These are phyloP conservation scores for Solanum stenotomum DNA, from an alignment of 257 asterid genomes.

Conservation along the genomic window DNA sequence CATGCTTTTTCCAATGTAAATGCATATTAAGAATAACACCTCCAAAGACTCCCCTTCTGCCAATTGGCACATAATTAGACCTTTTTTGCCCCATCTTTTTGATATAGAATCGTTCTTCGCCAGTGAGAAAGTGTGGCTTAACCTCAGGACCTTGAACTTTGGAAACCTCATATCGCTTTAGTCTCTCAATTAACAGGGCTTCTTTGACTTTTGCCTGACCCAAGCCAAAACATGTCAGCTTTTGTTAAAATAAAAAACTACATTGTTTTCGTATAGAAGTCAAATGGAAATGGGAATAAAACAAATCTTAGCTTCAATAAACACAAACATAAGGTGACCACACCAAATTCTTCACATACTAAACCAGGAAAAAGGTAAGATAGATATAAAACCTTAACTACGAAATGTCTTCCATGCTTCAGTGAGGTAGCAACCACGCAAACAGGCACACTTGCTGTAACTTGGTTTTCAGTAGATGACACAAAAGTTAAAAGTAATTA, in stretches of 20 bases:
- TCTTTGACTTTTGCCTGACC: constrained; percentile 77
- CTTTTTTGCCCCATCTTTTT: constrained; percentile 91
- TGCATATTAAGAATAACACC: constrained; percentile 98
- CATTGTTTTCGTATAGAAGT: neutral
- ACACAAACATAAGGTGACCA: neutral
- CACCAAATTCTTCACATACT: neutral
- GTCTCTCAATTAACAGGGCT: constrained; percentile 63
- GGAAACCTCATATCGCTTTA: constrained; percentile 75
- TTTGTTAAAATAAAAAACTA: neutral
- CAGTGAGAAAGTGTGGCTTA: constrained; percentile 62
- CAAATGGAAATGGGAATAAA: neutral
- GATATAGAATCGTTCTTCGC: constrained; percentile 78
- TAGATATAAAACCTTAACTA: neutral
- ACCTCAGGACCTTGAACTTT: constrained; percentile 81
- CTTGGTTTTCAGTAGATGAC: neutral
- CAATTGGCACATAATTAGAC: constrained; percentile 90
- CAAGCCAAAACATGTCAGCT: neutral
- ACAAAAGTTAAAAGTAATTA: neutral
- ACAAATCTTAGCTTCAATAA: neutral
- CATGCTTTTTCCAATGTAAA: constrained; percentile 96
- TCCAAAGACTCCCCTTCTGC: constrained; percentile 87
- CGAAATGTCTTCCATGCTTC: neutral
- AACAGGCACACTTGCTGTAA: neutral
- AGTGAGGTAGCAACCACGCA: neutral
- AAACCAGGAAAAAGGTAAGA: neutral